Conservation (phyloP, 2,329 filamentous ascomycete species). For the Ramularia collo-cygni region DNA sequence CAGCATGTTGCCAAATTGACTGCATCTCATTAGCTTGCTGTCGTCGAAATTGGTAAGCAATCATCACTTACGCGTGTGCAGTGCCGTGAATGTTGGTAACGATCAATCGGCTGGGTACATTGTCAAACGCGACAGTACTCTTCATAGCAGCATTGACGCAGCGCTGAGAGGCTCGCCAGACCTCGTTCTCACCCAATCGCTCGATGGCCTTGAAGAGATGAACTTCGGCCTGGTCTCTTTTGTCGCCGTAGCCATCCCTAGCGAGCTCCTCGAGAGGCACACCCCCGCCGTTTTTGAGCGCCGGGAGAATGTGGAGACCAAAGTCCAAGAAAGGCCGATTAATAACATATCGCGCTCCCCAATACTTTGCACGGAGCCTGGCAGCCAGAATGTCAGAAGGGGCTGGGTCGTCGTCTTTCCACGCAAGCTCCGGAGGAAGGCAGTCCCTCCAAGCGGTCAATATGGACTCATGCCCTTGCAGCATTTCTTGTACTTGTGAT, state of each 20-base stretch:
- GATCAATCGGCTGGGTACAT: conserved; percentile 61
- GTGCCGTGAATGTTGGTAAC: conserved; percentile 97
- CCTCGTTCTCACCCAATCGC: conserved; percentile 20
- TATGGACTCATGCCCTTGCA: conserved; percentile 27
- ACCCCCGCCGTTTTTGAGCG: conserved; percentile 16
- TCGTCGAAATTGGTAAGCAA: conserved; percentile 1
- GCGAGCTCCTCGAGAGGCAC: conserved; percentile 24
- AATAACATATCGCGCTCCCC: conserved; percentile 84
- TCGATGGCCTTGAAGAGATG: conserved; percentile 32
- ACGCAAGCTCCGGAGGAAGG: conserved; percentile 49
- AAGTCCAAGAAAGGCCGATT: conserved; percentile 69
- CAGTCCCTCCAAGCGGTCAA: conserved; percentile 49
- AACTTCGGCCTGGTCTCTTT: conserved; percentile 28
- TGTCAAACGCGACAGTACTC: conserved; percentile 78
- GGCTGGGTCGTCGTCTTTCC: conserved; percentile 62
- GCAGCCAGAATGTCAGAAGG: conserved; percentile 72
- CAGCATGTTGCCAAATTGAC: conserved; percentile 94
- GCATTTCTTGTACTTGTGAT: conserved; percentile 22
- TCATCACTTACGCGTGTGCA: conserved; percentile 75
- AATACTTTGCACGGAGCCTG: conserved; percentile 86
- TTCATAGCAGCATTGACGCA: conserved; percentile 70
- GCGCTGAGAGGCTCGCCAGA: conserved; percentile 29
- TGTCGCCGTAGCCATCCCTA: conserved; percentile 24
- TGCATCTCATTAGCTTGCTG: conserved; percentile 35
- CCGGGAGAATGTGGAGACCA: conserved; percentile 46